These are phyloP conservation scores for Rhypophila decipiens DNA, from an alignment of 495 filamentous ascomycete species.

Conservation along the genomic window DNA sequence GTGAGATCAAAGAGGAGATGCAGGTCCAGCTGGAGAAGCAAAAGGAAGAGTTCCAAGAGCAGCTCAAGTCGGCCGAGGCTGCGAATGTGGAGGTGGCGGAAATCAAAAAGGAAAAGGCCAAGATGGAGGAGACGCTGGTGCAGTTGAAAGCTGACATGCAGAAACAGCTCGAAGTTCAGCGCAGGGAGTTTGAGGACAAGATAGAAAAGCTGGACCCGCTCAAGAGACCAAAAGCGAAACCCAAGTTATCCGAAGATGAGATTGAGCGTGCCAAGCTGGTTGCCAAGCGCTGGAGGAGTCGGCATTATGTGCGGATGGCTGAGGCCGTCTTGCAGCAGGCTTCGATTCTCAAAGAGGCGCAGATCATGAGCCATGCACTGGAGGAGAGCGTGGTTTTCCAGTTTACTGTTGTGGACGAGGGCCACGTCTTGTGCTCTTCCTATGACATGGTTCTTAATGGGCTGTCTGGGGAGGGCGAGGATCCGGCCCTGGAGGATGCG, in stretches of 20 bases:
- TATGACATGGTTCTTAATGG: slow-evolving; percentile 95
- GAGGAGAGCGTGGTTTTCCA: slow-evolving; percentile 93
- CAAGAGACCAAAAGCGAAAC: slow-evolving; percentile 43
- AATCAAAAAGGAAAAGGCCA: slow-evolving; percentile 72
- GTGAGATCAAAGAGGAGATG: slow-evolving; percentile 77
- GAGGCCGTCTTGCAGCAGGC: slow-evolving; percentile 86
- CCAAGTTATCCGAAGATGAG: slow-evolving; percentile 65
- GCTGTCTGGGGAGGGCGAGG: slow-evolving; percentile 80
- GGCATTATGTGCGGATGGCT: slow-evolving; percentile 91
- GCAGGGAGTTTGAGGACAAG: slow-evolving; percentile 66
- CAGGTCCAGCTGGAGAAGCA: slow-evolving; percentile 81
- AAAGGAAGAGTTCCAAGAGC: slow-evolving; percentile 75
- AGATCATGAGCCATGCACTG: slow-evolving; percentile 96
- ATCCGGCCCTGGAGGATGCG: slow-evolving; percentile 71
- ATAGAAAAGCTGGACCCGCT: slow-evolving; percentile 43
- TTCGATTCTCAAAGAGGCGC: slow-evolving; percentile 83
- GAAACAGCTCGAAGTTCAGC: slow-evolving; percentile 65
- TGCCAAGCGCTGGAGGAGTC: slow-evolving; percentile 70
- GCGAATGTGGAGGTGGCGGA: slow-evolving; percentile 77
- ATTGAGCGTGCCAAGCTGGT: slow-evolving; percentile 59
- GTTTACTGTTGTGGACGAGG: slow-evolving; percentile 83
- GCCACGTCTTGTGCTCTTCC: slow-evolving; percentile 82
- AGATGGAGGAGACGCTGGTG: slow-evolving; percentile 78
- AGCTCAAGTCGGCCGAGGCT: slow-evolving; percentile 70
- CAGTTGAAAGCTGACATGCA: slow-evolving; percentile 83